phyloP scores from a whole-genome alignment of 2,329 filamentous ascomycete species.

The Fusarium agapanthi region DNA sequence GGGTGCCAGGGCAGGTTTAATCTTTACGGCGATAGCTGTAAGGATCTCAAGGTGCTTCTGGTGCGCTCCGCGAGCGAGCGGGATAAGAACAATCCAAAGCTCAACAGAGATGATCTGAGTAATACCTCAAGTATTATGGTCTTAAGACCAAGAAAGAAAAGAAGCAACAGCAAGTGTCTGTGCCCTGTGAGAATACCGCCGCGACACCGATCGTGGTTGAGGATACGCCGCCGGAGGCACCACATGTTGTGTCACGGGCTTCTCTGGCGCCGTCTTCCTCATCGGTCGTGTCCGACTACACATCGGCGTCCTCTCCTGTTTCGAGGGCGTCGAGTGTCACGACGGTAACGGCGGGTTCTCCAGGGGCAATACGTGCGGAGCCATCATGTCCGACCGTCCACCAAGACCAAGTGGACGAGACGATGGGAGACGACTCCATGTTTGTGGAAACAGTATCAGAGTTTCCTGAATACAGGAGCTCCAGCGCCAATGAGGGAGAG shows the following conservation, averaged over 20 bases:
- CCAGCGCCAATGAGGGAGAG: not conserved
- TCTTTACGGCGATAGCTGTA: not conserved
- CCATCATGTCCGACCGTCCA: not conserved
- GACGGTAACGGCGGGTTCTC: not conserved
- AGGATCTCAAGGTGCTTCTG: not conserved
- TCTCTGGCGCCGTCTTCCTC: not conserved
- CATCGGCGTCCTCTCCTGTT: not conserved
- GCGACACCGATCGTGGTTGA: not conserved
- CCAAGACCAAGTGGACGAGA: not conserved
- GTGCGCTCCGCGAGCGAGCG: not conserved
- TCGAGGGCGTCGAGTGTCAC: not conserved
- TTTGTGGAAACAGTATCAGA: not conserved
- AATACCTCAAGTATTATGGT: not conserved
- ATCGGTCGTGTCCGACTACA: not conserved
- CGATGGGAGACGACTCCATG: not conserved
- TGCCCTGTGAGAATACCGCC: not conserved
- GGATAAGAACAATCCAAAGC: not conserved
- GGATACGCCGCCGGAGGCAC: not conserved
- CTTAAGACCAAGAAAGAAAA: not conserved
- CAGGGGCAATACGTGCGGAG: not conserved
- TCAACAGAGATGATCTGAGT: not conserved
- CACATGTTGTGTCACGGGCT: not conserved
- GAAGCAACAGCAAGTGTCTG: not conserved
- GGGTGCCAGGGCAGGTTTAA: not conserved
- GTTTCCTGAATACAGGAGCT: not conserved